A percentile compares a stretch with the other conserved stretches of the same genome.
Evolutionary conservation across 2,329 filamentous ascomycete genomes (phyloP).

Genomic region (Pseudogymnoascus sp.): DNA sequence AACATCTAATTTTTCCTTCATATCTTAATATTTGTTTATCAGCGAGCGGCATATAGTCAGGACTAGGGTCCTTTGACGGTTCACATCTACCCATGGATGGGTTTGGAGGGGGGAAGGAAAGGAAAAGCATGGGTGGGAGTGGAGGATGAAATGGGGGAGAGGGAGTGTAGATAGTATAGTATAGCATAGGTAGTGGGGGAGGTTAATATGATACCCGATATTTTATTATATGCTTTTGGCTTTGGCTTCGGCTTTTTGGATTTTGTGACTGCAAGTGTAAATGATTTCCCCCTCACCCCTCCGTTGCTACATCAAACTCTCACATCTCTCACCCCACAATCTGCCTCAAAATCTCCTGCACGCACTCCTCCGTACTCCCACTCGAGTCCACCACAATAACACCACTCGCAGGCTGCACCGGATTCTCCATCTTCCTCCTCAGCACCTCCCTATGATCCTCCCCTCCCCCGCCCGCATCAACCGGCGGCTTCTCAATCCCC

Average conservation of each 20-base stretch:
- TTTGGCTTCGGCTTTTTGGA: no score
- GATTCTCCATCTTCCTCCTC: constrained; percentile 26
- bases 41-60: background rate
- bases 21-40: background rate
- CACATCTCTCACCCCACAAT: constrained; percentile 11
- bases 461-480: constrained; percentile 11
- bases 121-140: background rate
- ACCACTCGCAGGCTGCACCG: constrained; percentile 22
- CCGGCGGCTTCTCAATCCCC: constrained; percentile 23
- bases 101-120: background rate
- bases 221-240: constrained; percentile 26
- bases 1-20: background rate
- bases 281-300: no score
- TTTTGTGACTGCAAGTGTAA: no score
- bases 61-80: no score
- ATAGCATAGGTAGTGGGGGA: background rate
- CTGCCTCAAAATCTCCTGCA: constrained; percentile 21
- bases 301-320: no score
- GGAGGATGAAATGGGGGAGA: background rate
- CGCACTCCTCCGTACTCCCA: constrained; percentile 15
- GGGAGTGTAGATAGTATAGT: background rate
- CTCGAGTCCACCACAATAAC: constrained; percentile 25
- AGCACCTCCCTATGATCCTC: constrained; percentile 21
- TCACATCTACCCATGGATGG: no score
- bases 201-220: background rate